These are phyloP conservation scores for Canna indica DNA, from an alignment of 176 grass and related monocot genomes.

Conservation along the genomic window DNA sequence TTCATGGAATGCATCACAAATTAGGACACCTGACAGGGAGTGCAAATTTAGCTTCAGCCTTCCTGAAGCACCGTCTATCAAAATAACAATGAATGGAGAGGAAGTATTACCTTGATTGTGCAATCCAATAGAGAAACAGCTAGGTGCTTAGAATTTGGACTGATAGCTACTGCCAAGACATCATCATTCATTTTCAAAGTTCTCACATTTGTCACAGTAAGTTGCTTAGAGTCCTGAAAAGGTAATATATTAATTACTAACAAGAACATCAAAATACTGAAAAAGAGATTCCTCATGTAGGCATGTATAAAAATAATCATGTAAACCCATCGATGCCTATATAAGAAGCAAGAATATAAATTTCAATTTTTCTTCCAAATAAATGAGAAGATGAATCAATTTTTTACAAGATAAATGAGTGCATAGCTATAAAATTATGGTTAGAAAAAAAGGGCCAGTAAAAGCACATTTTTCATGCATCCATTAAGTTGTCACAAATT, in stretches of 20 bases:
- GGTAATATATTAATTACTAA: conserved; percentile 1
- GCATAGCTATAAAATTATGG: background rate
- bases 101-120: conserved; percentile 61
- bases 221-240: conserved; percentile 66
- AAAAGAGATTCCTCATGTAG: background rate
- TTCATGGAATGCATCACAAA: background rate
- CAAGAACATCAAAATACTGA: background rate
- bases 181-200: conserved; percentile 98
- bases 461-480: background rate
- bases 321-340: background rate
- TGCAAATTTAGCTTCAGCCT: background rate
- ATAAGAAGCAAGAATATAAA: background rate
- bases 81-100: background rate
- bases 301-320: too few relatives aligned
- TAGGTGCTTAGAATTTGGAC: conserved; percentile 72
- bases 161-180: conserved; percentile 56
- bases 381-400: too few relatives aligned
- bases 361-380: too few relatives aligned
- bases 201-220: conserved; percentile 69
- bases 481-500: background rate
- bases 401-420: too few relatives aligned
- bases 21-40: background rate
- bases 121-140: conserved; percentile 88
- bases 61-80: background rate
- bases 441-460: background rate